These are phyloP conservation scores for Gnomoniopsis smithogilvyi DNA, from an alignment of 2,329 filamentous ascomycete genomes.

Conservation along the genomic window DNA sequence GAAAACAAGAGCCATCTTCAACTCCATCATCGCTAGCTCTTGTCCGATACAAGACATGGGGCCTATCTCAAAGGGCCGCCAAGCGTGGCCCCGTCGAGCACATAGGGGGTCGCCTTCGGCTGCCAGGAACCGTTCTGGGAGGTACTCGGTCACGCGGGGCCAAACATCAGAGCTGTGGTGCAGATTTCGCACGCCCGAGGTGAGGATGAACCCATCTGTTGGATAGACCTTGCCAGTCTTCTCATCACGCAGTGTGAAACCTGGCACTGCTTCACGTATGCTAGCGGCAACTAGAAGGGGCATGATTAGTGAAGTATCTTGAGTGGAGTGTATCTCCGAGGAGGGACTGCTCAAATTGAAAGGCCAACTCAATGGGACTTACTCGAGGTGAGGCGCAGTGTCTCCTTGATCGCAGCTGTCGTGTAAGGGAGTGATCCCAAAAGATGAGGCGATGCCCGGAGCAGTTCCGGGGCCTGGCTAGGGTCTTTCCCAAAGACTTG, in stretches of 20 bases:
- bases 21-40: slow-evolving; percentile 32
- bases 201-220: slow-evolving; percentile 28
- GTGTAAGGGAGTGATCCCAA: slow-evolving; percentile 50
- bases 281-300: slow-evolving; percentile 40
- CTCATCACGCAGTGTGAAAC: slow-evolving; percentile 32
- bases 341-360: too few species aligned
- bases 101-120: slow-evolving; percentile 21
- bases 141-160: slow-evolving; percentile 33
- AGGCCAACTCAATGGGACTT: neutral
- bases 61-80: slow-evolving; percentile 35
- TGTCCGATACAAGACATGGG: slow-evolving; percentile 33
- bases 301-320: neutral
- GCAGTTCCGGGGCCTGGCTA: slow-evolving; percentile 28
- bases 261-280: slow-evolving; percentile 28
- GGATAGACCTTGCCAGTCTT: slow-evolving; percentile 31
- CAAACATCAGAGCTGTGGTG: slow-evolving; percentile 33
- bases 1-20: slow-evolving; percentile 26
- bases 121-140: slow-evolving; percentile 42
- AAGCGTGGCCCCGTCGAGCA: slow-evolving; percentile 23
- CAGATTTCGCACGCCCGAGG: slow-evolving; percentile 21
- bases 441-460: slow-evolving; percentile 38
- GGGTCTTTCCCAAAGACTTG: slow-evolving; percentile 25
- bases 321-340: too few species aligned
- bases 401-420: slow-evolving; percentile 50
- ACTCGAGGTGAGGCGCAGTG: slow-evolving; percentile 41